Percentiles rank a stretch among this genome's conserved stretches.
These are phyloP conservation scores for Leccinum ponderosum DNA, from an alignment of 1,284 basidiomycete species.

Conservation along the genomic window DNA sequence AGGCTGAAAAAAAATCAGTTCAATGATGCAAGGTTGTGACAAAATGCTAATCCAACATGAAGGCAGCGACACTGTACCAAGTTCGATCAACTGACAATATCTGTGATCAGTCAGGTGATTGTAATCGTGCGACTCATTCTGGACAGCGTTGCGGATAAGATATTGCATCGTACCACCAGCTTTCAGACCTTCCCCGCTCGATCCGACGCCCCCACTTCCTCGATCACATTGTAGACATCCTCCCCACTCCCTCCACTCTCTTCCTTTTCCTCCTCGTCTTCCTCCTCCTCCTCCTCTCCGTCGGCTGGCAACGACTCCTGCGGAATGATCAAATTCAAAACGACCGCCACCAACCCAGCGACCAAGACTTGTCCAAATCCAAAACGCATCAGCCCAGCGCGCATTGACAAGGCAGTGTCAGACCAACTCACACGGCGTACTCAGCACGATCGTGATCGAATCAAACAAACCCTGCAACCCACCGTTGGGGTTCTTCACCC, in stretches of 20 bases:
- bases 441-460: conserved; percentile 77
- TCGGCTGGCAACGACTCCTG: conserved; percentile 34
- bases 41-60: too few species aligned
- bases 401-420: too few species aligned
- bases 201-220: conserved; percentile 6
- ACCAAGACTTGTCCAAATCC: conserved; percentile 49
- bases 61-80: too few species aligned
- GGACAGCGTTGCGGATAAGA: neutral
- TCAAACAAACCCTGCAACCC: conserved; percentile 73
- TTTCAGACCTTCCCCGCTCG: neutral
- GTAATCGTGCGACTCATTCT: too few species aligned
- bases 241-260: conserved; percentile 14
- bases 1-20: too few species aligned
- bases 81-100: too few species aligned
- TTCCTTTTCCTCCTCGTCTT: conserved; percentile 19
- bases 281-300: conserved; percentile 23
- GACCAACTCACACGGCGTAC: conserved; percentile 67
- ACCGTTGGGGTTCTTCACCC: conserved; percentile 53
- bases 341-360: conserved; percentile 62
- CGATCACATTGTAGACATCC: conserved; percentile 27
- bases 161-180: neutral
- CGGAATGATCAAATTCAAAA: conserved; percentile 69
- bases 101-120: too few species aligned
- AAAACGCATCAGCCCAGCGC: conserved; percentile 18
- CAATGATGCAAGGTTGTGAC: too few species aligned